Evolutionary conservation across 2,329 filamentous ascomycete species (phyloP).

Genomic region (Sclerotinia trifoliorum): DNA sequence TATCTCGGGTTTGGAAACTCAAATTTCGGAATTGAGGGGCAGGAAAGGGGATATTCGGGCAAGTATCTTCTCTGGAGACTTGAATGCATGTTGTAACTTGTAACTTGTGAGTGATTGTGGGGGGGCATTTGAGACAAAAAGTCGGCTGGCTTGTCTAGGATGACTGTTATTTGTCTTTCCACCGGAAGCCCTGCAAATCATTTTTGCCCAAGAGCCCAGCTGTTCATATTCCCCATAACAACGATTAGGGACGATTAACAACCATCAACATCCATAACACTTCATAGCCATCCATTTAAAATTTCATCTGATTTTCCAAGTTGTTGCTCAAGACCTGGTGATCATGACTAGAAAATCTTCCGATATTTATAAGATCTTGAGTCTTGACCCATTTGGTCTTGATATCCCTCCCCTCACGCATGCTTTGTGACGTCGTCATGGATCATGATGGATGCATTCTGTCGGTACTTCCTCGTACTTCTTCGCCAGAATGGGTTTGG

Average conservation of each 20-base stretch:
- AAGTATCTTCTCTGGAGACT: neutral
- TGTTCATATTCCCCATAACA: constrained; percentile 6
- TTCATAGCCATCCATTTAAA: neutral
- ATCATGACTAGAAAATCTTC: constrained; percentile 7
- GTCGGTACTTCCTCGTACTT: constrained; percentile 19
- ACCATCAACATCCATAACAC: neutral
- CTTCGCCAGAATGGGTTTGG: constrained; percentile 7
- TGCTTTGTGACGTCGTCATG: constrained; percentile 16
- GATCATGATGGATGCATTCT: constrained; percentile 3
- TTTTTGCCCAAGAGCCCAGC: constrained; percentile 10
- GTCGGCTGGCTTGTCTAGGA: neutral
- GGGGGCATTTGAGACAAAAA: constrained; percentile 1
- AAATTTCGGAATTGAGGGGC: constrained; percentile 12
- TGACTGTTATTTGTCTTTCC: constrained; percentile 3
- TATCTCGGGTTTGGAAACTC: neutral
- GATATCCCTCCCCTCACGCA: neutral
- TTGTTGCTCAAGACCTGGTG: constrained; percentile 10
- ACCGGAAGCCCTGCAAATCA: constrained; percentile 6
- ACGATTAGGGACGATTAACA: no score
- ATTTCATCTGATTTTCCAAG: neutral
- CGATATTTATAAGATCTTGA: neutral
- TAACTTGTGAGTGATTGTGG: constrained; percentile 3
- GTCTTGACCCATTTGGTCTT: neutral
- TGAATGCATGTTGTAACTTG: neutral
- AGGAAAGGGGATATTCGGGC: neutral